Evolutionary conservation across 306 rosid species (phyloP), one percentile per base, ranked within the genome.

Genomic region (Begonia peltatifolia): DNA sequence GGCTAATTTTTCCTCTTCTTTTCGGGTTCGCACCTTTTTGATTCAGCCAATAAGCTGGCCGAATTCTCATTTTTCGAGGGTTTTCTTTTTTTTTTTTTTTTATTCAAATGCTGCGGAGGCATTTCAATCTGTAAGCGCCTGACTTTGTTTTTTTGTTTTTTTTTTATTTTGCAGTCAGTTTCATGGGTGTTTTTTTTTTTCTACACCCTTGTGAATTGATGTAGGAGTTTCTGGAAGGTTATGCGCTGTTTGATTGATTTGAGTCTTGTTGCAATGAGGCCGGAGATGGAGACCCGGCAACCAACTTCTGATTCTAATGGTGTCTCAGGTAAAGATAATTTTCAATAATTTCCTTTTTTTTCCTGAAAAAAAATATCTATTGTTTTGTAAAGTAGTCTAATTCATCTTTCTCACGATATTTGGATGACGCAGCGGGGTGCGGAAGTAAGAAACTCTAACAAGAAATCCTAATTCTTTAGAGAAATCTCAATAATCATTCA

Each of bases 221-320:
- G 42, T 50, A 35, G 64, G 63, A 30, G 61, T 67, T 62, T 54
- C 62, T 30, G 1, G 38, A 50, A 57, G 55, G 71, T 71, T 55
- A 56, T 76, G 70, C 76, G 61, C 41, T 30, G 13, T 50, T 64
- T 67, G 76, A 53, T 54, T 46, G 50, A 41, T 64, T 66, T 69
- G 59, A 65, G 65, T 54, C 66, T 65, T 68, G 65, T 62, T 54
- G 46, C 61, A 68, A 68, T 64, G 67, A 67, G 51, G 73, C 54
- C 73, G 71, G 68, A 74, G 54, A 76, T 74, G 80, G 74, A 89
- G 55, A 12, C 67, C 50, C 72, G 53, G 25, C 68, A 48, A 36
- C 69, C 77, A 13, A 69, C 68, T 51, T 53, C 71, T 60, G 81
- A 74, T 47, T 63, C 51, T 41, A 56, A 56, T 46, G 71, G 70